Conservation (phyloP, 768 basidiomycete species). For the Fomitopsis pulvina region DNA sequence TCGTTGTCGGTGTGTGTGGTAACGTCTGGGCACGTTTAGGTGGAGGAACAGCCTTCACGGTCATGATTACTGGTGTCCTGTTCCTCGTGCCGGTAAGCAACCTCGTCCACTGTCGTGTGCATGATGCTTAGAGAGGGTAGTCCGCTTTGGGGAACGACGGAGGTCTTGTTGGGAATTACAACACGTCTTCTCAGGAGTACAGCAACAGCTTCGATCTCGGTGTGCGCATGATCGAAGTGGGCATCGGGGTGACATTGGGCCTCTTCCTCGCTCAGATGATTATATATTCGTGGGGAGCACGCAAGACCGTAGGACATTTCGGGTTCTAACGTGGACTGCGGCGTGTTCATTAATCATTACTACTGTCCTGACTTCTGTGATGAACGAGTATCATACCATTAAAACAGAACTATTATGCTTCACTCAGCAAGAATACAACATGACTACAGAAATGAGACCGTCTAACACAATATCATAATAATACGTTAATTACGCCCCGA, state of each 20-base stretch:
- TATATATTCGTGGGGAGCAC: slow-evolving; percentile 70
- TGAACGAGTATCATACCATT: too few relatives aligned
- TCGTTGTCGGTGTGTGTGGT: slow-evolving; percentile 72
- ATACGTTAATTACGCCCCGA: slow-evolving; percentile 34
- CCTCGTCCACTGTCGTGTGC: background rate
- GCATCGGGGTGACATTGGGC: slow-evolving; percentile 81
- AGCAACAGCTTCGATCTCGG: slow-evolving; percentile 76
- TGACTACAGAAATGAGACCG: background rate
- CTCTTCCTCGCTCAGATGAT: slow-evolving; percentile 75
- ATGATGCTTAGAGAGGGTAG: slow-evolving; percentile 25
- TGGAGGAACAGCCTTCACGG: slow-evolving; percentile 79
- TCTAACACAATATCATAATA: slow-evolving; percentile 8
- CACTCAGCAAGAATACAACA: background rate
- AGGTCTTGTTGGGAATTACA: slow-evolving; percentile 55
- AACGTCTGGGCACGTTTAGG: slow-evolving; percentile 74
- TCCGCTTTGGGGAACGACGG: slow-evolving; percentile 74
- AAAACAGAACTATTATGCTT: background rate
- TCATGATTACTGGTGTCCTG: slow-evolving; percentile 91
- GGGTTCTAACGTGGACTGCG: slow-evolving; percentile 42
- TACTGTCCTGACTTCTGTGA: too few relatives aligned
- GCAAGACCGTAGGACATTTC: slow-evolving; percentile 69
- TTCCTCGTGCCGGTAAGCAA: slow-evolving; percentile 78
- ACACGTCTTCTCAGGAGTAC: slow-evolving; percentile 59
- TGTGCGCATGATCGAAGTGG: slow-evolving; percentile 77
- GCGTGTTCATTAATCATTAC: too few relatives aligned